Base-by-base conservation (phyloP, 2,329 filamentous ascomycete genomes). In the Davidsoniella australis region DNA sequence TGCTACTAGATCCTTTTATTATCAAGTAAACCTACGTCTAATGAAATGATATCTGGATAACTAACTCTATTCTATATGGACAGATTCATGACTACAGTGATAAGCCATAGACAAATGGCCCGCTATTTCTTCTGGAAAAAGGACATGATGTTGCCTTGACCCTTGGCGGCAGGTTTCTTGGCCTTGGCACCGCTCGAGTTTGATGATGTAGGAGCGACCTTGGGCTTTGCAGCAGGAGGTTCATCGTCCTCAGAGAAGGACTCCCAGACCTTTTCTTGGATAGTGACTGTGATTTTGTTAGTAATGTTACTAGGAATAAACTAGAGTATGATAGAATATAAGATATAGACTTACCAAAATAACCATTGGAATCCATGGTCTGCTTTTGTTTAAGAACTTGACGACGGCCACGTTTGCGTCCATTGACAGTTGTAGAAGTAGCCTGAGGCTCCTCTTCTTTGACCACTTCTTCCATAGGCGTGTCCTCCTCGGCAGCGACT, bases 331-430 rank as follows among this genome's bases (percentile, higher is more conserved):
- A 10, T 20, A 14, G 8, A 4, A 16, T 45, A n/a, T 16, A 14
- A n/a, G 18, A 41, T 42, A 16, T 37, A 26, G n/a, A 65, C 78
- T 63, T 70, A 88, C 85, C 83, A 53, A 95, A 73, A 62, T 93
- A 95, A 5, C 88, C 88, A 55, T 94, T 82, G 45, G 88, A 85
- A 56, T 95, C 88, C 62, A 87, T 81, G 49, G 82, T 74, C 41
- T 82, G 87, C 68, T 82, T 84, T 70, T 93, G 94, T 66, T 85
- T 87, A 76, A 84, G 85, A 6, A 95, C 76, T 57, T 81, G 77
- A 56, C 88, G 75, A 61, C 76, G 80, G 29, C 85, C 86, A 55
- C 87, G 76, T 52, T 84, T 73, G 38, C 86, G 75, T 0, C 82
- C 83, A 51, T 68, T 59, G n/a, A 59, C 59, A 4, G 60, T 62